Evolutionary conservation across 2,329 filamentous ascomycete genomes (phyloP).

Genomic region (Penicillium sp.): DNA sequence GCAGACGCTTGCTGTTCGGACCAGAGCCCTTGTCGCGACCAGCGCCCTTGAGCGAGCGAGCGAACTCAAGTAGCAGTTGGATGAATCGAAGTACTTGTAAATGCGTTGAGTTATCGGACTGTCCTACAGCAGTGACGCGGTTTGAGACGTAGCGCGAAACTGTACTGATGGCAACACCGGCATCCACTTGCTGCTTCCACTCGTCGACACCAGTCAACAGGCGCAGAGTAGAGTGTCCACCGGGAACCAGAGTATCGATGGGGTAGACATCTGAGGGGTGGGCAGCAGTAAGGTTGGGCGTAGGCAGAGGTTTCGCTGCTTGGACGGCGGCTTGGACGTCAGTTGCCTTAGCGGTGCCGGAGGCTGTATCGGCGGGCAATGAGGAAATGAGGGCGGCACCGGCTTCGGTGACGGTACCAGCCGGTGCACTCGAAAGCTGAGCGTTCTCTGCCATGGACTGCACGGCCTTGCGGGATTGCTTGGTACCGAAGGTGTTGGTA

Average conservation of each 20-base stretch:
- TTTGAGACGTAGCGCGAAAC: slow-evolving; percentile 50
- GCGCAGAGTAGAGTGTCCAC: slow-evolving; percentile 45
- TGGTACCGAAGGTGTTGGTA: slow-evolving; percentile 56
- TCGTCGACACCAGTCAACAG: slow-evolving; percentile 47
- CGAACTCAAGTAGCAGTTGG: slow-evolving; percentile 48
- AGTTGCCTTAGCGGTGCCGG: slow-evolving; percentile 37
- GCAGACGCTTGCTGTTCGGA: slow-evolving; percentile 45
- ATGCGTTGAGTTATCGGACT: slow-evolving; percentile 44
- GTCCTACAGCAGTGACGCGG: slow-evolving; percentile 45
- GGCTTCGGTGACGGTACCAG: slow-evolving; percentile 40
- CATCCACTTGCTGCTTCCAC: slow-evolving; percentile 46
- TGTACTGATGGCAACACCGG: slow-evolving; percentile 40
- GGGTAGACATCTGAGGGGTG: slow-evolving; percentile 53
- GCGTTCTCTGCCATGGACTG: slow-evolving; percentile 54
- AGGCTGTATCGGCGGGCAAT: slow-evolving; percentile 41
- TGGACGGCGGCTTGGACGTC: slow-evolving; percentile 48
- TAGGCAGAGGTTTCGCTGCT: slow-evolving; percentile 51
- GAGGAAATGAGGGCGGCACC: slow-evolving; percentile 50
- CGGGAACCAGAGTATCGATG: slow-evolving; percentile 47
- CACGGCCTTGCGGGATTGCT: slow-evolving; percentile 54
- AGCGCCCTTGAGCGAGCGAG: slow-evolving; percentile 39
- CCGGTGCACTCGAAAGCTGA: slow-evolving; percentile 47
- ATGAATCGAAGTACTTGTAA: slow-evolving; percentile 52
- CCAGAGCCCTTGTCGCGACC: slow-evolving; percentile 30
- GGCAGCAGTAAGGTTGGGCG: slow-evolving; percentile 46